phyloP scores from a whole-genome alignment of 768 basidiomycete species.

The Pleurotus cornucopiae region DNA sequence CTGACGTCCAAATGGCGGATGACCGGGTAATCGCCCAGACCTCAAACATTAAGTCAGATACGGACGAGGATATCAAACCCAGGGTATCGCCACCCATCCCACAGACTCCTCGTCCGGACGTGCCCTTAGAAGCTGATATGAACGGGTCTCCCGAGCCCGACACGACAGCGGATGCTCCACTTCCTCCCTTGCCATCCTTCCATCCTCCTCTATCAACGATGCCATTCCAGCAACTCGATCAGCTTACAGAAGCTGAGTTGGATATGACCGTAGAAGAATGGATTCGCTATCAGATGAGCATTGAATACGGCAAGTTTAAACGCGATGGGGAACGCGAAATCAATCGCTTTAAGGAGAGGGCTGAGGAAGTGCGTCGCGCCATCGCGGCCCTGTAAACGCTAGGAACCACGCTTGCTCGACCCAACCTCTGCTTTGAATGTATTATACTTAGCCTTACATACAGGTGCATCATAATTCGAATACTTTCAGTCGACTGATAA shows the following conservation, averaged over 20 bases:
- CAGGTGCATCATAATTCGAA: too few relatives aligned
- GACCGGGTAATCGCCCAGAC: slow-evolving; percentile 23
- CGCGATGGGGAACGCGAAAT: slow-evolving; percentile 50
- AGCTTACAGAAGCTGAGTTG: slow-evolving; percentile 62
- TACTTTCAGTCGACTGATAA: too few relatives aligned
- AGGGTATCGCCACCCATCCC: not conserved
- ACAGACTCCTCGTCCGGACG: slow-evolving; percentile 6
- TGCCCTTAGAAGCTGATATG: not conserved
- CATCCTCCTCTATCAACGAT: slow-evolving; percentile 41
- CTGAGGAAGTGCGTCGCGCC: slow-evolving; percentile 31
- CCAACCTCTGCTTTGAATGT: too few relatives aligned
- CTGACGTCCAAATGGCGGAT: slow-evolving; percentile 16
- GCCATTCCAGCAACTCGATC: slow-evolving; percentile 37
- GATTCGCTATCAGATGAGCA: slow-evolving; percentile 71
- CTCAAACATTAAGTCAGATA: slow-evolving; percentile 9
- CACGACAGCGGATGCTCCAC: slow-evolving; percentile 9
- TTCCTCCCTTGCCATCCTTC: slow-evolving; percentile 14
- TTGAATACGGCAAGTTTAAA: slow-evolving; percentile 59
- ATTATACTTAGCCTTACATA: too few relatives aligned
- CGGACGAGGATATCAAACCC: not conserved
- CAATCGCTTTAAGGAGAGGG: slow-evolving; percentile 39
- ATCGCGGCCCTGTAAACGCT: slow-evolving; percentile 25
- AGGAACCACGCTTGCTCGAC: too few relatives aligned
- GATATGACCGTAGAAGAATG: slow-evolving; percentile 83
- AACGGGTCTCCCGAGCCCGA: not conserved